Percentiles rank a stretch among this genome's conserved stretches.
Conservation (phyloP, 2,329 filamentous ascomycete genomes). For the Alternaria gaisen region DNA sequence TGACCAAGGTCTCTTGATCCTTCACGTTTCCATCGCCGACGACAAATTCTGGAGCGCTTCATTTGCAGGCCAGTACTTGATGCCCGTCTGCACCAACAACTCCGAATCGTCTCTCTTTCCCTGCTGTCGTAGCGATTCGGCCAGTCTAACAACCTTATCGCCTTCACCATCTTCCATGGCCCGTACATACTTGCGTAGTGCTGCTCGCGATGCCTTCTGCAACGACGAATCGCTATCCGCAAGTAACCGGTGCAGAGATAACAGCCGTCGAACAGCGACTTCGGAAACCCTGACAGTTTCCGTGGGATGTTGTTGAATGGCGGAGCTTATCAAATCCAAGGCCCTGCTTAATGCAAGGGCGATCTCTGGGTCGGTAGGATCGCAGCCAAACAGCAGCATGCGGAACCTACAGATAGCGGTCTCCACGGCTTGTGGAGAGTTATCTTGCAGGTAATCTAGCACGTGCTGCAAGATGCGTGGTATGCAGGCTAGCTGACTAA, state of each 20-base stretch:
- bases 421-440: constrained; percentile 63
- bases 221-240: constrained; percentile 63
- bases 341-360: constrained; percentile 73
- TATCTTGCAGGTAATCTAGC: constrained; percentile 68
- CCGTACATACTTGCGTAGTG: constrained; percentile 50
- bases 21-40: constrained; percentile 34
- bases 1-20: constrained; percentile 9
- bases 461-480: constrained; percentile 77
- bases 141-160: constrained; percentile 38
- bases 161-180: constrained; percentile 35
- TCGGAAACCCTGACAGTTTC: constrained; percentile 52
- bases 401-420: constrained; percentile 76
- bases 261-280: constrained; percentile 60
- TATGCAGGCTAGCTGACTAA: constrained; percentile 71
- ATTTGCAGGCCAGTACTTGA: constrained; percentile 43
- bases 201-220: constrained; percentile 59
- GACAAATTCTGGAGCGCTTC: constrained; percentile 39
- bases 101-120: constrained; percentile 40
- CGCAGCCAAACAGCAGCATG: constrained; percentile 73
- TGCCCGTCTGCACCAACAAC: constrained; percentile 34
- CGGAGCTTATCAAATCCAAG: constrained; percentile 68
- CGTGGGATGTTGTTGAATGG: constrained; percentile 51
- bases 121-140: constrained; percentile 33
- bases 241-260: constrained; percentile 54
- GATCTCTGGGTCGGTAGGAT: constrained; percentile 72